phyloP scores from a whole-genome alignment of 257 asterid species.

The Datura wrightii region DNA sequence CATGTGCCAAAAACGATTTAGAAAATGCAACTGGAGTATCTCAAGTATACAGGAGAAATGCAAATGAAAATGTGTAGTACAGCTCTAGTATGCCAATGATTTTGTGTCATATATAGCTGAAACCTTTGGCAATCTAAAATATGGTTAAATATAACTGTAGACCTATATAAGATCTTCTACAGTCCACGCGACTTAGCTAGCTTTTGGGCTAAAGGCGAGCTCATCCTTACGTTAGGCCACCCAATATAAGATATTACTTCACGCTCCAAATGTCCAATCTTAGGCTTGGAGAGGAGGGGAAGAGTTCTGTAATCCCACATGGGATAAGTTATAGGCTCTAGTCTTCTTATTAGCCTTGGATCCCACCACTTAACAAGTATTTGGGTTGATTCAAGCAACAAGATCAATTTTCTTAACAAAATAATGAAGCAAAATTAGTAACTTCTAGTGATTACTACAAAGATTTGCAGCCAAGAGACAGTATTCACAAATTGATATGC shows the following conservation, averaged over 20 bases:
- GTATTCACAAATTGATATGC: background rate
- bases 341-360: constrained; percentile 16
- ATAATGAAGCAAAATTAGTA: constrained; percentile 22
- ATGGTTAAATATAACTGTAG: background rate
- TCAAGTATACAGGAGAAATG: constrained; percentile 16
- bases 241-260: background rate
- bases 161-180: background rate
- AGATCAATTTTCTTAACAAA: constrained; percentile 9
- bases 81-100: background rate
- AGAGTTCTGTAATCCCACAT: background rate
- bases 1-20: constrained; percentile 39
- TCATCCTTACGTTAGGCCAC: background rate
- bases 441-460: background rate
- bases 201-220: background rate
- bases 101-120: background rate
- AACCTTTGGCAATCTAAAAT: background rate
- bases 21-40: constrained; percentile 23
- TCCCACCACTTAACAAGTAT: background rate
- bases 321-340: background rate
- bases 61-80: constrained; percentile 8
- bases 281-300: background rate
- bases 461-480: constrained; percentile 8
- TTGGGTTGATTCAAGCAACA: constrained; percentile 13
- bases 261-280: background rate
- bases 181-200: background rate